These are phyloP conservation scores for Cunninghamia lanceolata DNA, from an alignment of 75 land plant species.

Conservation along the genomic window DNA sequence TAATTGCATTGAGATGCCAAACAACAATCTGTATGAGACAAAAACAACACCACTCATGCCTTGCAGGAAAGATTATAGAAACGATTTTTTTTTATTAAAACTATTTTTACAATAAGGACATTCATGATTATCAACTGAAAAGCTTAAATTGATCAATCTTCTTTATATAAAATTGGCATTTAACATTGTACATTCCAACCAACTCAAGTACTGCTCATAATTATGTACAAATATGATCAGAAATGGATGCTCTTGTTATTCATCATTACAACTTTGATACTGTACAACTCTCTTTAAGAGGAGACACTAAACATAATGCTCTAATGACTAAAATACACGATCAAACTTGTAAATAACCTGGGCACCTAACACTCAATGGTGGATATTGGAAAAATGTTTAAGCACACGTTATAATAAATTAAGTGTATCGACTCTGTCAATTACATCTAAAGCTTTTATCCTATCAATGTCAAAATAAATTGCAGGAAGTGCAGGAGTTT, in stretches of 20 bases:
- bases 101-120: not conserved
- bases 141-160: not conserved
- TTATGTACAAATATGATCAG: not conserved
- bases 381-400: constrained; percentile 1
- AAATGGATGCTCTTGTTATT: not conserved
- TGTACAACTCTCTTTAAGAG: not conserved
- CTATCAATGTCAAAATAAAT: constrained; percentile 66
- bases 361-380: constrained; percentile 1
- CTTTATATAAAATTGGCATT: not conserved
- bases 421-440: constrained; percentile 73
- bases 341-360: not conserved
- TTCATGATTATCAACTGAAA: not conserved
- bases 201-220: not conserved
- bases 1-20: no score
- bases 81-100: not conserved
- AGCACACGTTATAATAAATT: constrained; percentile 6
- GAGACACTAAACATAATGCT: not conserved
- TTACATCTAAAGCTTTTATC: constrained; percentile 70
- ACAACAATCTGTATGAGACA: not conserved
- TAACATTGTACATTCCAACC: not conserved
- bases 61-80: not conserved
- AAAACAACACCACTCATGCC: not conserved
- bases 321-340: constrained; percentile 6
- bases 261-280: not conserved
- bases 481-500: constrained; percentile 29